phyloP scores from a whole-genome alignment of 495 filamentous ascomycete species.

The Tuber borchii region DNA sequence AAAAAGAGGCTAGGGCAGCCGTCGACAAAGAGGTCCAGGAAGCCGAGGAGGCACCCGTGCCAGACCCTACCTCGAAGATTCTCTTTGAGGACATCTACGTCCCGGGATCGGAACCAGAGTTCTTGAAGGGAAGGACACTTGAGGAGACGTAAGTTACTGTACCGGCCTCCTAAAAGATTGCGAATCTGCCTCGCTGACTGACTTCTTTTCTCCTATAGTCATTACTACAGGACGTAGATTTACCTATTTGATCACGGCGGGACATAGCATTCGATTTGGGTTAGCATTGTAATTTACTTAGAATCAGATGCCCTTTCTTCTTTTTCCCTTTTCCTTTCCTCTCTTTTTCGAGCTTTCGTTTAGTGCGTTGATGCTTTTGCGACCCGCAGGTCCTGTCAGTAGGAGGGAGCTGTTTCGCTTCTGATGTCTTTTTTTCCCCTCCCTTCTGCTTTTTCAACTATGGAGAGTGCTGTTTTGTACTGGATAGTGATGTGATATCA shows the following conservation, averaged over 20 bases:
- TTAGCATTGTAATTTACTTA: slow-evolving; percentile 40
- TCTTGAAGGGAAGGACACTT: slow-evolving; percentile 77
- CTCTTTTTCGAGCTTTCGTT: neutral
- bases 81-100: slow-evolving; percentile 98
- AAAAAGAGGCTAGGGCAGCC: slow-evolving; percentile 76
- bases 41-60: slow-evolving; percentile 77
- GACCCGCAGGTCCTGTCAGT: neutral
- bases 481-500: neutral
- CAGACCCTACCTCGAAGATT: slow-evolving; percentile 68
- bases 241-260: neutral
- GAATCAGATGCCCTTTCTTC: slow-evolving; percentile 34
- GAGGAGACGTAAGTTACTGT: slow-evolving; percentile 60
- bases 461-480: neutral
- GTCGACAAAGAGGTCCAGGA: slow-evolving; percentile 86
- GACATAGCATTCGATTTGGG: slow-evolving; percentile 18
- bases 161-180: neutral
- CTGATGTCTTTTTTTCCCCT: neutral
- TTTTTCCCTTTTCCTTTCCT: slow-evolving; percentile 3
- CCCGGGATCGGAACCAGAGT: slow-evolving; percentile 77
- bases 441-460: neutral
- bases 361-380: neutral
- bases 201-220: slow-evolving; percentile 10
- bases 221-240: slow-evolving; percentile 29
- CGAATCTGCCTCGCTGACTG: slow-evolving; percentile 12
- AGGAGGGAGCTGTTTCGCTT: neutral